Base-by-base conservation (phyloP, 192 early-diverging fungal species). In the Dissophora globulifera region DNA sequence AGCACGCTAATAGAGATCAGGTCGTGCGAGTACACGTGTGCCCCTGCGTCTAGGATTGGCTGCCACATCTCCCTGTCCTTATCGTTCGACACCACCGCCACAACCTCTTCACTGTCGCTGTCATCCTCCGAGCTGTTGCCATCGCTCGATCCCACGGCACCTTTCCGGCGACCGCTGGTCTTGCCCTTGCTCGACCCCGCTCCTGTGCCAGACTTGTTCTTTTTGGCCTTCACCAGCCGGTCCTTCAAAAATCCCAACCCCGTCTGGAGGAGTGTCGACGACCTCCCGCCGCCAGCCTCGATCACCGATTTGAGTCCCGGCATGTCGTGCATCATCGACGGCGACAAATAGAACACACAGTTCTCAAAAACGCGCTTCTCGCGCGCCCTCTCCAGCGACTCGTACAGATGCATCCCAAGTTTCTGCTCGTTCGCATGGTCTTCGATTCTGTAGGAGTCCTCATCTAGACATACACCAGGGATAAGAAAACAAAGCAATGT, bases 21-120 rank as follows among this genome's bases (percentile, higher is more conserved):
- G 38, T 76, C 72, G 25, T 61, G 63, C 4, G 72, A 76, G 40
- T 76, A 76, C 1, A 76, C 46, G 12, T 50, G 57, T 0, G 58
- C 62, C 0, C 50, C 58, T 13, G 58, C 52, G 17, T 61, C 63
- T 15, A 66, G 31, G 22, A 76, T 65, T 9, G 57, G 50, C 11
- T 55, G 29, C 72, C 72, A 76, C 72, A 76, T 66, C 10, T 76
- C 72, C 26, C 16, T 27, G n/a, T 76, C 72, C 25, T 66, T 58
- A 15, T 76, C 63, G 38, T 58, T 60, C 0, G 72, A 66, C 5
- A 76, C 62, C 32, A 76, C 63, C 1, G 50, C 58, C n/a, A 76
- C 38, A 11, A 59, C 41, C 31, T 62, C 52, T 4, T 69, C 50
- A 20, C 59, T 55, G n/a, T 49, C 54, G 0, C 40, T 40, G 1